A percentile compares a stretch with the other conserved stretches of the same genome.
Evolutionary conservation across 306 rosid genomes (phyloP).

Genomic region (Pyrus pyrifolia): DNA sequence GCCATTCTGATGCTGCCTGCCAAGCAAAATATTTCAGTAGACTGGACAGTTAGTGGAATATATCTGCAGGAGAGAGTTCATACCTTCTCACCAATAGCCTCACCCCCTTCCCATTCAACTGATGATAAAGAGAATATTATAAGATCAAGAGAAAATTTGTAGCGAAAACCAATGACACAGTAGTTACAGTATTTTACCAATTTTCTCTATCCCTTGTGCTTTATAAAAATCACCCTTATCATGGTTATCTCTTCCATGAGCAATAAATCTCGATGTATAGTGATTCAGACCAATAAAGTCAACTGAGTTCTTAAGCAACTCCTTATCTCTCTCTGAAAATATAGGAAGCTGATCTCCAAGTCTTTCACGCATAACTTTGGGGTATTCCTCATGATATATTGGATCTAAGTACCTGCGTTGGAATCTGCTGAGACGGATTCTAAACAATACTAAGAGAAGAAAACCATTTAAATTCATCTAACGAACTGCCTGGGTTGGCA

Average conservation of each 20-base stretch:
- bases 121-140: conserved; percentile 20
- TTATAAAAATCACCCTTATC: conserved; percentile 38
- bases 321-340: conserved; percentile 71
- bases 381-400: conserved; percentile 73
- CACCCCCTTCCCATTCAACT: conserved; percentile 87
- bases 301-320: conserved; percentile 47
- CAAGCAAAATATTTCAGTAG: conserved; percentile 16
- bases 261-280: conserved; percentile 81
- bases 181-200: conserved; percentile 34
- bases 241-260: conserved; percentile 35
- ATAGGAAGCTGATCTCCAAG: conserved; percentile 80
- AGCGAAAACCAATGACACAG: not conserved
- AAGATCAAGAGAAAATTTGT: conserved; percentile 7
- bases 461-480: not conserved
- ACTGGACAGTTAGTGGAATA: not conserved
- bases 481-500: not conserved
- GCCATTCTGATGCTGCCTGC: conserved; percentile 99
- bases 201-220: conserved; percentile 51
- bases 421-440: not conserved
- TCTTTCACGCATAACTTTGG: conserved; percentile 62
- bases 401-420: conserved; percentile 70
- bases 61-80: not conserved
- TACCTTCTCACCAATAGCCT: conserved; percentile 82
- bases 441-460: not conserved
- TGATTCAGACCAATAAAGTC: conserved; percentile 86